These are phyloP conservation scores for Gamarada debralockiae DNA, from an alignment of 495 filamentous ascomycete genomes.

Conservation along the genomic window DNA sequence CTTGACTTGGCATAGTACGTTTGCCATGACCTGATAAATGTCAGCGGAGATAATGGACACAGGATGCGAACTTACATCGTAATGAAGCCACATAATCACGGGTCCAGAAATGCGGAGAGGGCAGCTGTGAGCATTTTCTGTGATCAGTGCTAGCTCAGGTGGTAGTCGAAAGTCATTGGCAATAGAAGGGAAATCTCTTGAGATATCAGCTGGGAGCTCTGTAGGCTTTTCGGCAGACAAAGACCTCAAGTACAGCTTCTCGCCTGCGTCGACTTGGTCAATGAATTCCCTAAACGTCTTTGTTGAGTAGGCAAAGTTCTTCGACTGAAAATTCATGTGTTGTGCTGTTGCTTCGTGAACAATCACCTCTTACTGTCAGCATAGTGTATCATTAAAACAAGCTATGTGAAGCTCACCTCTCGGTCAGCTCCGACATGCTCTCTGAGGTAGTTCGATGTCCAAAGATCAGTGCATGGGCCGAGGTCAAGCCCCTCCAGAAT, in stretches of 20 bases:
- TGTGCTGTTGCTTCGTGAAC: constrained; percentile 62
- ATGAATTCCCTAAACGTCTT: constrained; percentile 68
- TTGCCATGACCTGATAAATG: constrained; percentile 71
- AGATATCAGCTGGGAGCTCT: constrained; percentile 62
- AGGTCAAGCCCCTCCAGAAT: constrained; percentile 63
- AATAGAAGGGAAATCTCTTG: constrained; percentile 66
- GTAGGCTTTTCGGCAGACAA: constrained; percentile 64
- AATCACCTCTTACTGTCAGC: constrained; percentile 50
- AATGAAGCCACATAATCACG: constrained; percentile 90
- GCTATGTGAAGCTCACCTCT: constrained; percentile 34
- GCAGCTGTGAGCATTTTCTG: constrained; percentile 68
- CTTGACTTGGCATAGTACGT: constrained; percentile 76
- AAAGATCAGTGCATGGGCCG: constrained; percentile 61
- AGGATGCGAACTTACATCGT: constrained; percentile 58
- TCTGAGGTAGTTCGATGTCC: constrained; percentile 68
- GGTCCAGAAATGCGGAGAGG: constrained; percentile 76
- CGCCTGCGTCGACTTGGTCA: constrained; percentile 51
- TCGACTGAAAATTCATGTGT: constrained; percentile 73
- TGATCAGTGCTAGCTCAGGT: constrained; percentile 52
- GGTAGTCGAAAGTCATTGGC: constrained; percentile 70
- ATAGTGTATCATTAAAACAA: not conserved
- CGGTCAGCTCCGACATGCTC: constrained; percentile 59
- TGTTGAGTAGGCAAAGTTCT: constrained; percentile 77
- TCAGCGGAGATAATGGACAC: not conserved
- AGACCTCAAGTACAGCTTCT: constrained; percentile 70